Conservation (phyloP, 352 stramenopile genomes). For the Phytophthora pisi region DNA sequence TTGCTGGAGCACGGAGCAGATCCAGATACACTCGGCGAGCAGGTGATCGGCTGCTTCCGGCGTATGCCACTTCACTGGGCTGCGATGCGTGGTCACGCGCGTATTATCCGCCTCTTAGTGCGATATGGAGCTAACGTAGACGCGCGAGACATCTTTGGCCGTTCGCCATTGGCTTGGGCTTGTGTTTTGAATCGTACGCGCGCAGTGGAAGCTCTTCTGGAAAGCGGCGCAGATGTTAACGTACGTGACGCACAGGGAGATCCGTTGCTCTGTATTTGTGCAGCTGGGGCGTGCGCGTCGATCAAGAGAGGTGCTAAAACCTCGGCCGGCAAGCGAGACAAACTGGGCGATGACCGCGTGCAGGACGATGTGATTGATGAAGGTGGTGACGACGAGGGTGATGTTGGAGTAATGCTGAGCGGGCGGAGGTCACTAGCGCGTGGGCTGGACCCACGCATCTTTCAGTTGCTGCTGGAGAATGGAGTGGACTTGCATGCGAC, state of each 20-base stretch:
- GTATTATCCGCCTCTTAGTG: slow-evolving; percentile 66
- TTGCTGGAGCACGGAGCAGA: slow-evolving; percentile 73
- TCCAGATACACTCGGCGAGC: slow-evolving; percentile 70
- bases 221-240: slow-evolving; percentile 62
- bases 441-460: slow-evolving; percentile 58
- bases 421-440: slow-evolving; percentile 33
- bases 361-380: slow-evolving; percentile 33
- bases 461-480: slow-evolving; percentile 54
- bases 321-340: slow-evolving; percentile 26
- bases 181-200: slow-evolving; percentile 73
- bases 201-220: slow-evolving; percentile 61
- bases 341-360: slow-evolving; percentile 28
- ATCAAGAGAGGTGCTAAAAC: slow-evolving; percentile 33
- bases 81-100: slow-evolving; percentile 71
- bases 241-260: slow-evolving; percentile 66
- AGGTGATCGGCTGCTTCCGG: slow-evolving; percentile 68
- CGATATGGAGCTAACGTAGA: slow-evolving; percentile 64
- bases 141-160: slow-evolving; percentile 68
- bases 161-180: slow-evolving; percentile 73
- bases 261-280: slow-evolving; percentile 70
- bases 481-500: slow-evolving; percentile 65
- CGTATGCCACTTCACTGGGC: slow-evolving; percentile 83
- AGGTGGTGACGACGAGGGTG: slow-evolving; percentile 32
- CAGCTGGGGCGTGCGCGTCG: slow-evolving; percentile 47
- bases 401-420: slow-evolving; percentile 24